phyloP scores from a whole-genome alignment of 2,329 filamentous ascomycete species.

The Fusarium sp. region DNA sequence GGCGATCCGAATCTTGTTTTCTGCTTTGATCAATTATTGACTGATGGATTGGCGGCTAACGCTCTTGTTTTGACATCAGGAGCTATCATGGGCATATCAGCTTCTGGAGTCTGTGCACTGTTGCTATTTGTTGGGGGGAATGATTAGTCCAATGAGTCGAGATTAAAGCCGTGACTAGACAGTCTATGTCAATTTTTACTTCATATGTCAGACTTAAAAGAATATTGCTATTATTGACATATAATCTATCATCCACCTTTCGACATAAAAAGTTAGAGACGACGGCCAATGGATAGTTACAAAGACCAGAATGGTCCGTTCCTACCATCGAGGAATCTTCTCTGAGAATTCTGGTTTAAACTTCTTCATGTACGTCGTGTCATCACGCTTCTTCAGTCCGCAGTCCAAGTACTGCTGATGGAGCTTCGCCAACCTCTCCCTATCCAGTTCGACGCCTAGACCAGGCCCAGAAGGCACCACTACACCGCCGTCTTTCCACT shows the following conservation, averaged over 20 bases:
- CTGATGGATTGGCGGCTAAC: too few species aligned
- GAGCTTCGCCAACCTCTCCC: slow-evolving; percentile 51
- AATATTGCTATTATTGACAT: too few species aligned
- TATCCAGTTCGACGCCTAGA: slow-evolving; percentile 55
- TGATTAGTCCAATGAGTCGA: neutral
- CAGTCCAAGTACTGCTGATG: slow-evolving; percentile 56
- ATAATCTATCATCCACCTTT: too few species aligned
- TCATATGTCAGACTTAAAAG: neutral
- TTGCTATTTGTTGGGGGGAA: neutral
- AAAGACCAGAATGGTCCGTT: neutral
- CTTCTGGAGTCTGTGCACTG: neutral
- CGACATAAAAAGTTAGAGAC: too few species aligned
- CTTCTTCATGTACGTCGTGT: slow-evolving; percentile 55
- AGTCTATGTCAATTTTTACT: neutral
- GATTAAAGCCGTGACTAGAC: neutral
- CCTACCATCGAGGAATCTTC: slow-evolving; percentile 52
- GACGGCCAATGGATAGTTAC: too few species aligned
- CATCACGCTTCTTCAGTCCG: slow-evolving; percentile 53
- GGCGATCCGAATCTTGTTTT: neutral
- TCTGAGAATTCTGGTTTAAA: slow-evolving; percentile 53
- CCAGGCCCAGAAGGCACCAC: slow-evolving; percentile 53
- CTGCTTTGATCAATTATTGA: too few species aligned
- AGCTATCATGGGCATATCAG: neutral
- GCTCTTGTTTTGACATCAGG: too few species aligned
- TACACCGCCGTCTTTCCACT: slow-evolving; percentile 54